phyloP scores from a whole-genome alignment of 345 rosid species.

The Brassica nigra region DNA sequence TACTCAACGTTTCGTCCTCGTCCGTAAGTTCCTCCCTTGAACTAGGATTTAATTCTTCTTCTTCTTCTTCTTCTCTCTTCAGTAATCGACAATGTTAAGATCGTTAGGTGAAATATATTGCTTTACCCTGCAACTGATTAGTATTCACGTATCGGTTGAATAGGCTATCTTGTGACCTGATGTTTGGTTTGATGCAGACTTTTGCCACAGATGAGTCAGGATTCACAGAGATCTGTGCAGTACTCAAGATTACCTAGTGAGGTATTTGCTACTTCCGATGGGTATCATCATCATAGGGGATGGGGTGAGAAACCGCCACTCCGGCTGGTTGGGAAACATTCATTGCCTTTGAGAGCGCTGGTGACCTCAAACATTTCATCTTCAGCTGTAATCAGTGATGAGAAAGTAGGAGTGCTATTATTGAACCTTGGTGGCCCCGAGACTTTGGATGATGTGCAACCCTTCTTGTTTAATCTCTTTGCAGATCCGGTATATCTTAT shows the following conservation, averaged over 20 bases:
- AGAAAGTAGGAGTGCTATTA: constrained; percentile 78
- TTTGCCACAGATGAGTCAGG: constrained; percentile 45
- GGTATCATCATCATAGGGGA: constrained; percentile 31
- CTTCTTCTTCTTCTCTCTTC: not conserved
- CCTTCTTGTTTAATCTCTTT: constrained; percentile 95
- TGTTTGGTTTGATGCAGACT: constrained; percentile 34
- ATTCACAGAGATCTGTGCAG: constrained; percentile 47
- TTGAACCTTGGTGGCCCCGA: constrained; percentile 99
- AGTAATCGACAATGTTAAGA: not conserved
- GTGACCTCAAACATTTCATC: constrained; percentile 56
- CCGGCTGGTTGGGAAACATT: constrained; percentile 30
- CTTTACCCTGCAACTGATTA: not conserved
- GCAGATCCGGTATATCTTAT: constrained; percentile 76
- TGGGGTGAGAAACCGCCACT: constrained; percentile 39
- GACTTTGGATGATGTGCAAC: constrained; percentile 96
- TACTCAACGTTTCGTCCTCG: constrained; percentile 51
- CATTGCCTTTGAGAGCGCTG: constrained; percentile 55
- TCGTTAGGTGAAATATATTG: not conserved
- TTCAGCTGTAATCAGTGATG: constrained; percentile 49
- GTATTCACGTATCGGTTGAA: not conserved
- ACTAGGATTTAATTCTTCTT: not conserved
- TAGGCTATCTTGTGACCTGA: not conserved
- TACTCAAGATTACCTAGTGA: constrained; percentile 44
- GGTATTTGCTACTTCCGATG: constrained; percentile 37
- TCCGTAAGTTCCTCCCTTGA: constrained; percentile 37